Evolutionary conservation across 352 stramenopile species (phyloP).

Genomic region (Peronospora belbahrii): DNA sequence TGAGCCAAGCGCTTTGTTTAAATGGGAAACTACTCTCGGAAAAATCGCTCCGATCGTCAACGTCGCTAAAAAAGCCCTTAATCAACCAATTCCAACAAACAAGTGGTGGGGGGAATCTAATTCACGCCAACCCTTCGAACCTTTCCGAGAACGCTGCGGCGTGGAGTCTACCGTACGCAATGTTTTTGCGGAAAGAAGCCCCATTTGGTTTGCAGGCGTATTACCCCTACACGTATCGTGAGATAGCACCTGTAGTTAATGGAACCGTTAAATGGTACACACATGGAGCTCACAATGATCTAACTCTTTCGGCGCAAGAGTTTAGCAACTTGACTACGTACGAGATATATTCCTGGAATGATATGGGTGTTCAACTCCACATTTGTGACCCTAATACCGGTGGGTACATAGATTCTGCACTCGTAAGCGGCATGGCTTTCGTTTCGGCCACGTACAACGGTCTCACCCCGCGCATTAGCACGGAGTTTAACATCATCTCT

Average conservation of each 20-base stretch:
- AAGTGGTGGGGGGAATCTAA: conserved; percentile 79
- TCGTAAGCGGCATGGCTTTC: conserved; percentile 72
- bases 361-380: conserved; percentile 51
- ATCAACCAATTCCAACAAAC: conserved; percentile 64
- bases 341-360: conserved; percentile 55
- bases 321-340: conserved; percentile 54
- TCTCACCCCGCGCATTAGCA: conserved; percentile 44
- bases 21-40: conserved; percentile 32
- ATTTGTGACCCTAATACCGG: conserved; percentile 28
- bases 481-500: conserved; percentile 40
- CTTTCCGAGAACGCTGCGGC: conserved; percentile 34
- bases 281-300: conserved; percentile 54
- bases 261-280: conserved; percentile 51
- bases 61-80: conserved; percentile 38
- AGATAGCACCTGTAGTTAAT: conserved; percentile 34
- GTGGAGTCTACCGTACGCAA: conserved; percentile 62
- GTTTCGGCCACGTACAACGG: conserved; percentile 51
- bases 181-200: conserved; percentile 38
- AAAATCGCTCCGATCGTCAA: conserved; percentile 54
- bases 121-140: conserved; percentile 39
- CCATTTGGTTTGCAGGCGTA: conserved; percentile 48
- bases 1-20: conserved; percentile 38
- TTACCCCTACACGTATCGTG: conserved; percentile 57
- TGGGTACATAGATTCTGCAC: conserved; percentile 45
- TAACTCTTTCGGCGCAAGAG: conserved; percentile 55